A percentile compares a stretch with the other conserved stretches of the same genome.
Conservation (phyloP, 257 asterid genomes). For the Craterostigma plantagineum region DNA sequence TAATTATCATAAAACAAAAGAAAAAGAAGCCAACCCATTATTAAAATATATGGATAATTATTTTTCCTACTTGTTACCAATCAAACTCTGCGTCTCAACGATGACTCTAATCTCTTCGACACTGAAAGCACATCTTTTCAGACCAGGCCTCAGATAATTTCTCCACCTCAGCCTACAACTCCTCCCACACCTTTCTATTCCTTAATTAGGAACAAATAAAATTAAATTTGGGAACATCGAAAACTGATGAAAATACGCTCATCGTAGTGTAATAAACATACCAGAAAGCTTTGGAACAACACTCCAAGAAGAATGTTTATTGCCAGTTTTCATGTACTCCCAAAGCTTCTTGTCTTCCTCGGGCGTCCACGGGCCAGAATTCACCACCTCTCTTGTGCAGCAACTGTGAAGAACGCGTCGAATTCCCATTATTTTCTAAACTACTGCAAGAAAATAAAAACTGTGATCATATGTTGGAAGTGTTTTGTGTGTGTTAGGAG, state of each 20-base stretch:
- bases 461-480: too few species aligned
- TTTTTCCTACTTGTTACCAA: constrained; percentile 1
- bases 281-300: constrained; percentile 1
- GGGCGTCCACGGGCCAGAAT: constrained; percentile 1
- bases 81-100: constrained; percentile 1
- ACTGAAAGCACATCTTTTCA: background rate
- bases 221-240: background rate
- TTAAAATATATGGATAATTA: too few species aligned
- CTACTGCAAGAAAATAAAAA: too few species aligned
- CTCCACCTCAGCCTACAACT: constrained; percentile 2
- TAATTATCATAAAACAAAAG: too few species aligned
- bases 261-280: too few species aligned
- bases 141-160: constrained; percentile 5
- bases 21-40: too few species aligned
- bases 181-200: constrained; percentile 4
- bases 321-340: background rate
- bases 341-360: constrained; percentile 3
- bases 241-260: background rate
- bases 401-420: background rate
- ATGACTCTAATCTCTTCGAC: background rate
- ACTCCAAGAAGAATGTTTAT: constrained; percentile 1
- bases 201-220: background rate
- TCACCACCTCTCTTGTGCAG: constrained; percentile 4
- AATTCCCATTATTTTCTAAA: background rate
- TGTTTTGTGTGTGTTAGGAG: too few species aligned